Conservation (phyloP, 2,329 filamentous ascomycete genomes). For the Diaporthe capsici region DNA sequence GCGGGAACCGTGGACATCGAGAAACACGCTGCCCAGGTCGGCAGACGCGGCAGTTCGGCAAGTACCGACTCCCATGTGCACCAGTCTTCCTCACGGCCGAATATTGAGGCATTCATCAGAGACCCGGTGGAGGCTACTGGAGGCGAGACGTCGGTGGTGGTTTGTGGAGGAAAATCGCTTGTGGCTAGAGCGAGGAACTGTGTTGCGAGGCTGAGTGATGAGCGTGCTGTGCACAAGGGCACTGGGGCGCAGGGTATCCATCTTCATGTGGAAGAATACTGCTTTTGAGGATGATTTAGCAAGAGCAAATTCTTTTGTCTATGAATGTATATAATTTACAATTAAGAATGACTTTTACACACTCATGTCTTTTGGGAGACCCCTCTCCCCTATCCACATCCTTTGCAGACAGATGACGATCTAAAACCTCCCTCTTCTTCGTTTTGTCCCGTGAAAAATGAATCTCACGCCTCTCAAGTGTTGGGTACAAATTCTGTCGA, state of each 20-base stretch:
- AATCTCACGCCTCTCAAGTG: too few relatives aligned
- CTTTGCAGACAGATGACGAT: not conserved
- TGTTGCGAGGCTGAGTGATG: slow-evolving; percentile 70
- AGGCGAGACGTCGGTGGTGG: slow-evolving; percentile 73
- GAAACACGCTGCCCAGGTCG: slow-evolving; percentile 41
- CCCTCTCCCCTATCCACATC: not conserved
- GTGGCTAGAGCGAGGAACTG: slow-evolving; percentile 68
- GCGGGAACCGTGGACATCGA: slow-evolving; percentile 47
- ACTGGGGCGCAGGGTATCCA: slow-evolving; percentile 75
- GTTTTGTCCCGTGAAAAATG: too few relatives aligned
- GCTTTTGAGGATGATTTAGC: slow-evolving; percentile 43
- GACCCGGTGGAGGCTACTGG: slow-evolving; percentile 69
- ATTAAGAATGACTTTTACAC: not conserved
- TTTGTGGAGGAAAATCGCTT: slow-evolving; percentile 70
- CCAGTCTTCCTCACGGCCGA: slow-evolving; percentile 62
- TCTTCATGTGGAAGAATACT: slow-evolving; percentile 72
- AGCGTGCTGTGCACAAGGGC: slow-evolving; percentile 74
- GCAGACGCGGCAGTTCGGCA: slow-evolving; percentile 42
- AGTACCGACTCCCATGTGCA: slow-evolving; percentile 58
- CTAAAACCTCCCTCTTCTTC: too few relatives aligned
- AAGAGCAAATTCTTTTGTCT: not conserved
- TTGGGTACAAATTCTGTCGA: too few relatives aligned
- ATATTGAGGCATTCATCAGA: slow-evolving; percentile 66
- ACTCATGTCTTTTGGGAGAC: too few relatives aligned
- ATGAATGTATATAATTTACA: slow-evolving; percentile 7